Evolutionary conservation across 75 land plant genomes (phyloP), one percentile per base, ranked within the genome.

Genomic region (Sequoiadendron giganteum): DNA sequence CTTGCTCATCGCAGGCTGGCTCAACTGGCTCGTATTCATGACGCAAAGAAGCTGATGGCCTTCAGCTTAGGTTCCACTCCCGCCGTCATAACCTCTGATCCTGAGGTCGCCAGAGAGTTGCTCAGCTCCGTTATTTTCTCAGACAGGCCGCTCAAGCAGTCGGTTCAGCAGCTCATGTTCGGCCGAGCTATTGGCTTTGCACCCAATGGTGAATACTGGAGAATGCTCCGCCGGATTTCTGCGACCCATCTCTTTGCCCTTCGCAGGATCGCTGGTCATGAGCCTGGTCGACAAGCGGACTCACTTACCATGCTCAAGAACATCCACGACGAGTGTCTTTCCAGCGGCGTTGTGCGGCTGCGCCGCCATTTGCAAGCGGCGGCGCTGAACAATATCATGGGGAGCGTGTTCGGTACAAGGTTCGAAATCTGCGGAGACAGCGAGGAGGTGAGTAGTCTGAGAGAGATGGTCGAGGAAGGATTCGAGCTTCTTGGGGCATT

Each of bases 111-210:
- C 0, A 70, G 87, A 0, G 97, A 96, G 88, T 89, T 96, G 86
- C 91, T 96, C 25, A 68, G 87, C 70, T 86, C 89, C 43, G 87
- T 93, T 10, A 40, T 86, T 87, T 95, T 96, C 55, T 94, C 94
- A 10, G 90, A 95, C 78, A 91, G 96, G 49, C 97, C 97, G 0
- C 86, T 96, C 45, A 96, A 96, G 89, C 89, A 93, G 39, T 93
- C 96, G 1, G 94, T 95, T 28, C 82, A 89, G 77, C 70, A 79
- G 86, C 93, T 96, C 28, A 88, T 96, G 89, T 96, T 96, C 75
- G 89, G 85, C 55, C 87, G 96, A 5, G 96, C 97, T 39, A 96
- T 96, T 18, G 95, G 97, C 15, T 96, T 96, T 68, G 95, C 97
- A 0, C 96, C 96, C 0, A 87, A 83, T 34, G 97, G 96, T 14